phyloP scores from a whole-genome alignment of 1,284 basidiomycete species.

The Clitocybe nebularis region DNA sequence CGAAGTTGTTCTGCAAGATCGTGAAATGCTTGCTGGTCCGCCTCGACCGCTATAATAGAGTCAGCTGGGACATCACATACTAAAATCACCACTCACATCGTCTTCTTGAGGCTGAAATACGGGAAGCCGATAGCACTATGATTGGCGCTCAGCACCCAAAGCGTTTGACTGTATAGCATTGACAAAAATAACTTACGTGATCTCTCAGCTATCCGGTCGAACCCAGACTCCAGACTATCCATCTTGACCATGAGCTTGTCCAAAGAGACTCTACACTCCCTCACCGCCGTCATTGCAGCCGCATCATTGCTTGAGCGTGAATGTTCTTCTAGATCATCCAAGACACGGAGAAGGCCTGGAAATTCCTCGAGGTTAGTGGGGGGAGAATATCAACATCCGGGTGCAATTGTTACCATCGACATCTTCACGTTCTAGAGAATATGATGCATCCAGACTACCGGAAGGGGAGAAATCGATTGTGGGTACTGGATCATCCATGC shows the following conservation, averaged over 20 bases:
- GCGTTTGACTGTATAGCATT: slow-evolving; percentile 4
- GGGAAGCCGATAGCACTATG: slow-evolving; percentile 73
- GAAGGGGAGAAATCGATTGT: slow-evolving; percentile 73
- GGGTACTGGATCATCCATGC: slow-evolving; percentile 75
- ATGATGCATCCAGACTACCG: slow-evolving; percentile 49
- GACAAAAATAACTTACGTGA: slow-evolving; percentile 50
- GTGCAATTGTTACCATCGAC: slow-evolving; percentile 52
- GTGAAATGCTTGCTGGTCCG: slow-evolving; percentile 65
- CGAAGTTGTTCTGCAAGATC: slow-evolving; percentile 64
- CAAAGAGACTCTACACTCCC: slow-evolving; percentile 55
- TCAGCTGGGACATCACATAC: slow-evolving; percentile 10
- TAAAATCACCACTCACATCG: slow-evolving; percentile 48
- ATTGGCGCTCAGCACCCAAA: slow-evolving; percentile 8
- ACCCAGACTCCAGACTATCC: slow-evolving; percentile 70
- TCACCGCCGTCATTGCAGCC: slow-evolving; percentile 51
- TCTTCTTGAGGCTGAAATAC: slow-evolving; percentile 59
- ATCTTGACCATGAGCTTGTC: slow-evolving; percentile 71
- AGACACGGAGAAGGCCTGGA: slow-evolving; percentile 56
- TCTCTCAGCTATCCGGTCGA: slow-evolving; percentile 78
- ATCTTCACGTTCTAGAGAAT: slow-evolving; percentile 68
- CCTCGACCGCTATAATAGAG: slow-evolving; percentile 50
- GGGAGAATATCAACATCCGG: slow-evolving; percentile 1
- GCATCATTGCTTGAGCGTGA: slow-evolving; percentile 40
- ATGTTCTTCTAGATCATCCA: slow-evolving; percentile 64
- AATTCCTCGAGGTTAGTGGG: slow-evolving; percentile 6